Evolutionary conservation across 163 green algal genomes (phyloP), one percentile per base, ranked within the genome.

Genomic region (Smithsoniella earleae): DNA sequence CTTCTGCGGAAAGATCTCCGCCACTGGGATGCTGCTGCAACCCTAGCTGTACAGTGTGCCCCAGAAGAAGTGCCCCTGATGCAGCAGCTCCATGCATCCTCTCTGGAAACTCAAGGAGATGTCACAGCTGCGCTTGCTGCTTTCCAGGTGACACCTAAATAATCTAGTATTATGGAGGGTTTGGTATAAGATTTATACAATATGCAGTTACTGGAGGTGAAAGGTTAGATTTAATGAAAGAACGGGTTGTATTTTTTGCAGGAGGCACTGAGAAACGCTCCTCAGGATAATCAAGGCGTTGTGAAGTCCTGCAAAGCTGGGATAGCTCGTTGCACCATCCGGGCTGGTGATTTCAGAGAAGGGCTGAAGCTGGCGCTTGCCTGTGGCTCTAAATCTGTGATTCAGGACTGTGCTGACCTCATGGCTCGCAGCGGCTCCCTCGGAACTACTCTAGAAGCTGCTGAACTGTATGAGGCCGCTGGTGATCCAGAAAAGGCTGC

Each of bases 381-480:
- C 3, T 69, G 30, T 38, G 58, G 58, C n/a, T 69, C 58, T 31
- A 69, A 69, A 36, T 30, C 58, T 18, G 58, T 34, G 3, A 69
- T 69, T 30, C 58, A 33, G 8, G 58, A 69, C 58, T 69, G 58
- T 34, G 58, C 58, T n/a, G 58, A 30, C 3, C n/a, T 69, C 16
- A 30, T 69, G 25, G 58, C 27, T 1, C 13, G 6, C 13, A 33
- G 6, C 6, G 1, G 58, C 25, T n/a, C 18, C 1, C 16, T 34
- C 3, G 58, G 58, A 30, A 69, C 58, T 30, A 13, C 8, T 5
- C 31, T 69, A 36, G 58, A 69, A 36, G 58, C 58, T n/a, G 58
- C n/a, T 30, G 58, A 69, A 13, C 58, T 69, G 58, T 69, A 69
- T 69, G 58, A 69, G 25, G 58, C 58, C 3, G 58, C 58, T 30